phyloP scores from a whole-genome alignment of 805 yeast species.

The Pichia paraexigua region DNA sequence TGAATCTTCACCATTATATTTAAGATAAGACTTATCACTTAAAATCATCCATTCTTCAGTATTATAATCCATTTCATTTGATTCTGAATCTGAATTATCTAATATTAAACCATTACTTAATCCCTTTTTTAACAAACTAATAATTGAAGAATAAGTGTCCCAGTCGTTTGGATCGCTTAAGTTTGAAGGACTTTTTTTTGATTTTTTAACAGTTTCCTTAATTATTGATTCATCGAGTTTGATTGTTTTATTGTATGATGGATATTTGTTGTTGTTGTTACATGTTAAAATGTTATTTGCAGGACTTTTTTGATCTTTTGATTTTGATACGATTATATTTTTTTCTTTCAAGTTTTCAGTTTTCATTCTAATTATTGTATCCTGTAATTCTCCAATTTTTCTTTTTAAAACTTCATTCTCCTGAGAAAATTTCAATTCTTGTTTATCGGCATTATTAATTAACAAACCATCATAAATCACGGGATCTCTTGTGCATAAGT shows the following conservation, averaged over 20 bases:
- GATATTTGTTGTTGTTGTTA: not conserved
- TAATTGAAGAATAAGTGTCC: constrained; percentile 21
- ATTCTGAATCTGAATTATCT: constrained; percentile 10
- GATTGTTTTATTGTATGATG: not conserved
- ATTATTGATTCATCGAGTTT: not conserved
- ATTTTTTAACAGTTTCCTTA: not conserved
- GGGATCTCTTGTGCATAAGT: constrained; percentile 28
- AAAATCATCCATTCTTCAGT: constrained; percentile 25
- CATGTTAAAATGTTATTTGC: not conserved
- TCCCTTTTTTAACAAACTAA: constrained; percentile 21
- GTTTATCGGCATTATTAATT: constrained; percentile 19
- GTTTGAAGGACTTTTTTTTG: not conserved
- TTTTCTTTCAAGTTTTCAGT: not conserved
- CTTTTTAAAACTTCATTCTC: constrained; percentile 24
- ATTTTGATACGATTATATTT: not conserved
- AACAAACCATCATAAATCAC: constrained; percentile 28
- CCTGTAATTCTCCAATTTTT: constrained; percentile 22
- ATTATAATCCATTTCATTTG: constrained; percentile 17
- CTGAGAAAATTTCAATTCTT: constrained; percentile 19
- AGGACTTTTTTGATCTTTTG: not conserved
- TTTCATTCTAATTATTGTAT: constrained; percentile 13
- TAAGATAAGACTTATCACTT: constrained; percentile 9
- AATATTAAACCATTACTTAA: constrained; percentile 17
- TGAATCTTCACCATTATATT: constrained; percentile 14
- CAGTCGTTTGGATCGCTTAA: constrained; percentile 10